These are phyloP conservation scores for Aspergillus tamarii DNA, from an alignment of 2,329 filamentous ascomycete species.

Conservation along the genomic window DNA sequence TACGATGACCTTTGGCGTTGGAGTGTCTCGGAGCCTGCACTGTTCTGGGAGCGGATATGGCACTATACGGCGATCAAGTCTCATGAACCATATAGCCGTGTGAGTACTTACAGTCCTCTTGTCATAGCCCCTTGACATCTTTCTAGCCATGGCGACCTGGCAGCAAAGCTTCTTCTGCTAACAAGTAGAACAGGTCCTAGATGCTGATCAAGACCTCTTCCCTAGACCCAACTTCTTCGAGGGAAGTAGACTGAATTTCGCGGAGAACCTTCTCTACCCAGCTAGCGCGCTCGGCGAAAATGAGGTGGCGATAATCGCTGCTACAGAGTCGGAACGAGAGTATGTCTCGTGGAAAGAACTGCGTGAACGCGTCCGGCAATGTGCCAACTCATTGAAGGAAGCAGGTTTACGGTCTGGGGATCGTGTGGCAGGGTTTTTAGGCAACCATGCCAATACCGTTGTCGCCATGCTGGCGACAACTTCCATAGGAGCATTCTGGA, in stretches of 20 bases:
- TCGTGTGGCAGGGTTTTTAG: conserved; percentile 73
- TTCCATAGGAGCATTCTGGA: conserved; percentile 87
- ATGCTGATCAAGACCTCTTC: conserved; percentile 71
- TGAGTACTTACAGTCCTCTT: conserved; percentile 25
- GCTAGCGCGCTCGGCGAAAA: conserved; percentile 59
- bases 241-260: conserved; percentile 82
- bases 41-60: conserved; percentile 88
- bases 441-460: conserved; percentile 84
- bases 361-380: conserved; percentile 74
- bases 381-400: conserved; percentile 70
- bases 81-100: conserved; percentile 57
- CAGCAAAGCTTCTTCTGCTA: conserved; percentile 7
- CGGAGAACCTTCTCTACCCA: conserved; percentile 90
- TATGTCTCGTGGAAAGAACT: conserved; percentile 77
- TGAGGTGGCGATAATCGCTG: conserved; percentile 73
- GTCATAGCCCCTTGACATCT: not conserved
- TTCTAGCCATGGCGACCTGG: not conserved
- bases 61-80: conserved; percentile 76
- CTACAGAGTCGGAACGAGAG: conserved; percentile 72
- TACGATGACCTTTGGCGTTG: conserved; percentile 82
- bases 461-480: conserved; percentile 86
- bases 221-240: conserved; percentile 85
- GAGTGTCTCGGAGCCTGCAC: conserved; percentile 75
- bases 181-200: conserved; percentile 62
- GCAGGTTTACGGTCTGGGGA: conserved; percentile 66